phyloP scores from a whole-genome alignment of 2,329 filamentous ascomycete genomes.

The Leptographium lundbergii region DNA sequence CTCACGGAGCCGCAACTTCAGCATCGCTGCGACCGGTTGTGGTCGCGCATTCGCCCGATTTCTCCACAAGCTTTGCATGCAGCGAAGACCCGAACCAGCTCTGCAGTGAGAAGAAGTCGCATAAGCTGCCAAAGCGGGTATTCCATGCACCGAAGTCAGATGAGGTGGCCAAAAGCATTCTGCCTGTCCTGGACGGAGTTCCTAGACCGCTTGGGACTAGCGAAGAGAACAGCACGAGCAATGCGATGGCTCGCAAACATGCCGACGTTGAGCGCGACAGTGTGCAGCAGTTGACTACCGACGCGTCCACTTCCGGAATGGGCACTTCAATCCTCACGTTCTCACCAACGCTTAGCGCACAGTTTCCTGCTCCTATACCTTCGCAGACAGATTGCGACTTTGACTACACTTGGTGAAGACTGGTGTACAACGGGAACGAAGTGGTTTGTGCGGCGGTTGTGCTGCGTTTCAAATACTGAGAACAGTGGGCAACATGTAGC shows the following conservation, averaged over 20 bases:
- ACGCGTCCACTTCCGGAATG: neutral
- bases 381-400: conserved; percentile 12
- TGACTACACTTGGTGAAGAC: conserved; percentile 6
- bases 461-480: neutral
- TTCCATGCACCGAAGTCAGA: no score
- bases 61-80: no score
- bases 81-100: no score
- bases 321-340: neutral
- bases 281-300: neutral
- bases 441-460: neutral
- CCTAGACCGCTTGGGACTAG: no score
- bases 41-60: no score
- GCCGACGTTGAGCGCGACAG: neutral
- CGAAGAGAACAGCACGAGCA: neutral
- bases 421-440: neutral
- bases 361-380: conserved; percentile 7
- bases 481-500: neutral
- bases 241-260: neutral
- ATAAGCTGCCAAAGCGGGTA: neutral
- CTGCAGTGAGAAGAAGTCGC: neutral
- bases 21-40: neutral
- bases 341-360: conserved; percentile 1
- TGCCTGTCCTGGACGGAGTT: neutral
- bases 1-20: neutral
- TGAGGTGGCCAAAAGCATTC: neutral